Evolutionary conservation across 2,329 filamentous ascomycete genomes (phyloP).

Genomic region (Leptographium galeiforme): DNA sequence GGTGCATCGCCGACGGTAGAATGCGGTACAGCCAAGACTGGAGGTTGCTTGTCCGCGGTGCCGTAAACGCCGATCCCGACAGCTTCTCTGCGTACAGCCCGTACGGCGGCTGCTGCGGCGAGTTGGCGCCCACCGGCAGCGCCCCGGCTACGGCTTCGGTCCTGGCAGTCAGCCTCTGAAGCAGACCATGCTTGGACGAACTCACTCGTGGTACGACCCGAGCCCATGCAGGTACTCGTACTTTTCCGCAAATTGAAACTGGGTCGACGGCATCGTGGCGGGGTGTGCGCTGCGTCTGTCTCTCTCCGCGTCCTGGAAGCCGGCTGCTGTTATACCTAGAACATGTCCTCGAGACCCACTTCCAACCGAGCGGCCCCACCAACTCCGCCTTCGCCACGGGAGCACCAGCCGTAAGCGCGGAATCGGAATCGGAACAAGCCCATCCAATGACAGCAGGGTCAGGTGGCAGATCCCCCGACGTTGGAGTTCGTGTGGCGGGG

Average conservation of each 20-base stretch:
- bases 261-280: slow-evolving; percentile 33
- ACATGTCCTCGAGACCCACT: too few species aligned
- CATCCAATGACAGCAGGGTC: too few species aligned
- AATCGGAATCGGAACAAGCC: too few species aligned
- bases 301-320: too few species aligned
- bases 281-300: neutral
- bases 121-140: slow-evolving; percentile 62
- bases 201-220: slow-evolving; percentile 61
- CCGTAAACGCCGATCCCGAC: slow-evolving; percentile 58
- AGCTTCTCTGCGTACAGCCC: slow-evolving; percentile 74
- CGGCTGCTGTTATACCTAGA: too few species aligned
- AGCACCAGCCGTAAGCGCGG: too few species aligned
- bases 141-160: slow-evolving; percentile 63
- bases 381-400: too few species aligned
- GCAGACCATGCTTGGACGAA: neutral
- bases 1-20: slow-evolving; percentile 48
- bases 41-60: slow-evolving; percentile 52
- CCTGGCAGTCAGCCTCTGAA: slow-evolving; percentile 24
- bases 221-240: slow-evolving; percentile 73
- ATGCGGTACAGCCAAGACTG: slow-evolving; percentile 63
- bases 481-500: too few species aligned
- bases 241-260: slow-evolving; percentile 33
- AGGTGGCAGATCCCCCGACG: too few species aligned
- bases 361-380: too few species aligned
- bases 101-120: slow-evolving; percentile 64